Evolutionary conservation across 139 green algal genomes (phyloP).

Genomic region (Volvox reticuliferus): DNA sequence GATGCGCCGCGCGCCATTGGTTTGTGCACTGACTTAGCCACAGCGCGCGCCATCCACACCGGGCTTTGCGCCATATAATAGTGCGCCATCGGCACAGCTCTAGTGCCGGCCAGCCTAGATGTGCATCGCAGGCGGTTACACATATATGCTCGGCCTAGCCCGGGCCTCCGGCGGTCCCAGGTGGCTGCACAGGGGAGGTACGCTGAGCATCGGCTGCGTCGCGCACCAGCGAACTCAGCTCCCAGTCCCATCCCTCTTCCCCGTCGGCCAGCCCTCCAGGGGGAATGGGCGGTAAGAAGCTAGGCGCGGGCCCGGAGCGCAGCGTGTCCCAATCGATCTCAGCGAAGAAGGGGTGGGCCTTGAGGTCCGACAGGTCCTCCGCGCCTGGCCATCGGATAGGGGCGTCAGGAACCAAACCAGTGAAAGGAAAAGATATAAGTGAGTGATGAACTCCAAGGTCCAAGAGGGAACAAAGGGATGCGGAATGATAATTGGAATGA

Average conservation of each 20-base stretch:
- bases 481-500: not conserved
- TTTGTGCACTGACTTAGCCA: too few relatives aligned
- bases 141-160: too few relatives aligned
- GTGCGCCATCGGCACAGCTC: too few relatives aligned
- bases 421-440: not conserved
- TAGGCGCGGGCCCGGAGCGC: slow-evolving; percentile 42
- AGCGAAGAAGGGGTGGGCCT: slow-evolving; percentile 79
- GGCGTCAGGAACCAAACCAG: too few relatives aligned
- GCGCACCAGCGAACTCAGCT: slow-evolving; percentile 62
- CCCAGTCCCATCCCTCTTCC: slow-evolving; percentile 68
- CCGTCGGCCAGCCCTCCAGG: not conserved
- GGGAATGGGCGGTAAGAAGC: slow-evolving; percentile 31
- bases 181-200: not conserved
- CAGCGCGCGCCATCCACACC: too few relatives aligned
- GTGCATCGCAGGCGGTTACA: too few relatives aligned
- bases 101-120: too few relatives aligned
- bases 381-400: slow-evolving; percentile 47
- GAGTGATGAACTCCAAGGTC: not conserved
- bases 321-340: slow-evolving; percentile 63
- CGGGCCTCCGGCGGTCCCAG: not conserved
- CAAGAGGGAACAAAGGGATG: not conserved
- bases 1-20: too few relatives aligned
- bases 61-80: too few relatives aligned
- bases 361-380: slow-evolving; percentile 68
- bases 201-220: slow-evolving; percentile 18